Evolutionary conservation across 345 rosid species (phyloP), one percentile per base, ranked within the genome.

Genomic region (Populus deltoides): DNA sequence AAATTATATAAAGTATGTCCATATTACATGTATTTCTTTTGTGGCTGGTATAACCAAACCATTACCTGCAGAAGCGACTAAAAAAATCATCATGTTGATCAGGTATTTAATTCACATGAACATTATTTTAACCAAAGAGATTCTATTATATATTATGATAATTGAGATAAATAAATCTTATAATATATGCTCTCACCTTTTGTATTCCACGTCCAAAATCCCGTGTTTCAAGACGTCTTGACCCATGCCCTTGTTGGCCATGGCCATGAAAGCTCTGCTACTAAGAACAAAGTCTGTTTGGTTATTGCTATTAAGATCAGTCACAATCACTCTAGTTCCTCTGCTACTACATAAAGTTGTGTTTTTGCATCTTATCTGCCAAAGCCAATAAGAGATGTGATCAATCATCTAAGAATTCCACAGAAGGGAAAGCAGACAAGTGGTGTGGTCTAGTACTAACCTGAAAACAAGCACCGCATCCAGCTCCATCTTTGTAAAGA

Each of bases 391-490:
- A 39, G 5, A 22, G 53, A 81, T 13, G 13, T 51, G 27, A 57
- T 11, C 49, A 31, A 15, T 36, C 1, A 45, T 16, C 25, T 6
- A 35, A 31, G 5, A 18, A 45, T 20, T 1, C 12, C 24, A 35
- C 18, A 41, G 36, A 6, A 61, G 13, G 39, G 1, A 71, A 45
- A 36, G n/a, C 15, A 59, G 8, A 17, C 2, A 66, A 15, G 65
- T 9, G 29, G 65, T 0, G 65, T 59, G 65, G 65, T 59, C 27
- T 5, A 17, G 36, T 4, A 38, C 4, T 12, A 6, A 90, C 97
- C 91, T 93, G 93, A 79, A 92, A 92, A 83, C 99, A 93, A 57
- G 97, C 93, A 53, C 97, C 98, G 25, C 97, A 96, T 18, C 94
- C 94, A 75, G 90, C 94, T 2, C 99, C 99, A 45, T 89, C 85